A percentile compares a stretch with the other conserved stretches of the same genome.
Conservation (phyloP, 1,284 basidiomycete genomes). For the Ustilago sp. region DNA sequence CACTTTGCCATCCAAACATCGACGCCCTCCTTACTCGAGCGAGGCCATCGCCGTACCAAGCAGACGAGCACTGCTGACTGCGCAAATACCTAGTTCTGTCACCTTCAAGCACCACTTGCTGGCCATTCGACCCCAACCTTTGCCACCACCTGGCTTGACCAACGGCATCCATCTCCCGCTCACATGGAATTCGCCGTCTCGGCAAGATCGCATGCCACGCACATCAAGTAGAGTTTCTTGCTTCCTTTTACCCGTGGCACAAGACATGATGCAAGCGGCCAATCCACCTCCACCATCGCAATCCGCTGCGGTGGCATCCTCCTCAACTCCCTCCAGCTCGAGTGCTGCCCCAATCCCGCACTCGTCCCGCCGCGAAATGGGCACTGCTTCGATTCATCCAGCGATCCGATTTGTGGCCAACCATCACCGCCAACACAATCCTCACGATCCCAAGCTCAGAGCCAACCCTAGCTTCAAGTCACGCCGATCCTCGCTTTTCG, state of each 20-base stretch:
- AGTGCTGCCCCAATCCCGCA: not conserved
- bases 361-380: not conserved
- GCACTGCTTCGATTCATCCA: not conserved
- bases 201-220: not conserved
- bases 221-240: conserved; percentile 12
- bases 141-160: not conserved
- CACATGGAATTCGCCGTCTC: not conserved
- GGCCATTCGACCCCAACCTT: too few species aligned
- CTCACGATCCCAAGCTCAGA: conserved; percentile 39
- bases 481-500: conserved; percentile 39
- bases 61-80: too few species aligned
- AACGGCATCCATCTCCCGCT: not conserved
- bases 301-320: not conserved
- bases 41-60: too few species aligned
- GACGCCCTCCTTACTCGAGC: too few species aligned
- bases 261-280: conserved; percentile 13
- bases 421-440: conserved; percentile 51
- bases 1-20: too few species aligned
- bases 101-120: too few species aligned
- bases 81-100: too few species aligned
- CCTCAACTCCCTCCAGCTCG: conserved; percentile 1
- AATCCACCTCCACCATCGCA: conserved; percentile 2
- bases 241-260: conserved; percentile 1
- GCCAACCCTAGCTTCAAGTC: conserved; percentile 41
- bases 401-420: conserved; percentile 35